Evolutionary conservation across 129 eudicot species (phyloP), one percentile per base, ranked within the genome.

Genomic region (Flaveria robusta): DNA sequence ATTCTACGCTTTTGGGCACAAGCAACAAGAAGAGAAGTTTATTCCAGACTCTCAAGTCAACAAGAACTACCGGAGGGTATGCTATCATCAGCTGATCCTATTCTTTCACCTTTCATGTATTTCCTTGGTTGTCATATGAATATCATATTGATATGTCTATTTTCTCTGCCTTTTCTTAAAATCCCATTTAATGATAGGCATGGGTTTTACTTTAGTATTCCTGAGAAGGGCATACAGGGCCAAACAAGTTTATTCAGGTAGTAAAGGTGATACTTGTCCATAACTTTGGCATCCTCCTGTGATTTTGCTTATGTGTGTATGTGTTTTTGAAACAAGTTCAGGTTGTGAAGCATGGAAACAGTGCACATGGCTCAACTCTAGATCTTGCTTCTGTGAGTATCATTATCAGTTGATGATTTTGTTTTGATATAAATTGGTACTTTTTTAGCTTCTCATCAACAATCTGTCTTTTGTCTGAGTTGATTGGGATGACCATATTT

Each of bases 1-100:
- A 91, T 76, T 86, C 90, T 37, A 47, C 83, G 42, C 96, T 94
- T 58, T 72, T 82, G 84, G 97, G 97, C 70, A 83, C 99, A 58
- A 89, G 84, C 94, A 87, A 81, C 88, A 95, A 91, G 77, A 91
- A 95, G 89, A 31, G 0, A 31, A 31, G 37, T 31, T 31, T 31
- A 31, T 31, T 94, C 81, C 97, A 94, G 69, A 89, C 83, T 83
- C 99, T 94, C 41, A 91, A 87, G 90, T 85, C 99, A 9, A 94
- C 99, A 77, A 79, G 88, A 86, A 95, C 93, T 19, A 78, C 83
- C 63, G 99, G 99, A 86, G 99, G 99, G 99, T 95, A 91, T 79
- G 85, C 37, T 68, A 47, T 49, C 71, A 13, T 43, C 47, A 68
- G 60, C 68, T 31, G 12, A 41, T 70, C 15, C 77, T 18, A 20